These are phyloP conservation scores for Naganishia liquefaciens DNA, from an alignment of 1,284 basidiomycete genomes.

Conservation along the genomic window DNA sequence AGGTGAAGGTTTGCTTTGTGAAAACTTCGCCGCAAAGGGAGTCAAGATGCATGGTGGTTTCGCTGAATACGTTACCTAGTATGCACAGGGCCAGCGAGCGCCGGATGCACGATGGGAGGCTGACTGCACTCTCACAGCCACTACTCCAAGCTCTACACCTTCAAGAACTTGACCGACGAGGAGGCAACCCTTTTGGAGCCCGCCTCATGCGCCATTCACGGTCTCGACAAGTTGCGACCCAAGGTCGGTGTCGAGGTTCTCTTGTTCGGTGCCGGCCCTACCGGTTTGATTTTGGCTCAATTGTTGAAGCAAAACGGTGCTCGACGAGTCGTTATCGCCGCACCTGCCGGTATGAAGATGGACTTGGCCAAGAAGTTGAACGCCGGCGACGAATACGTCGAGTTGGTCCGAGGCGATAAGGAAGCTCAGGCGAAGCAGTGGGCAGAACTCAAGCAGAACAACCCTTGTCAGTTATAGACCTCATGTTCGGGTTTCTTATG, in stretches of 20 bases:
- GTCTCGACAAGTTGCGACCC: constrained; percentile 76
- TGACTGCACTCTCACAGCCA: constrained; percentile 51
- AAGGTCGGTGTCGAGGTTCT: constrained; percentile 75
- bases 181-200: constrained; percentile 86
- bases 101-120: constrained; percentile 52
- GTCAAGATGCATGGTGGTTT: constrained; percentile 80
- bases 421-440: constrained; percentile 72
- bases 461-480: constrained; percentile 59
- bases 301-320: constrained; percentile 81
- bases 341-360: constrained; percentile 84
- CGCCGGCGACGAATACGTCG: constrained; percentile 77
- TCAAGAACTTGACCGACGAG: constrained; percentile 79
- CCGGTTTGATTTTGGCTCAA: constrained; percentile 80
- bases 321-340: constrained; percentile 69
- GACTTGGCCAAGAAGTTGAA: constrained; percentile 73
- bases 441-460: constrained; percentile 70
- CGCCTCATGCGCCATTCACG: constrained; percentile 82
- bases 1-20: constrained; percentile 70
- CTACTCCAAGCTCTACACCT: constrained; percentile 74
- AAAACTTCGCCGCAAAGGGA: constrained; percentile 73
- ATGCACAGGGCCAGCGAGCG: constrained; percentile 41
- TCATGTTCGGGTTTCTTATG: background rate
- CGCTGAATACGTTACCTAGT: constrained; percentile 80
- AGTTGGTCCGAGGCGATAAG: constrained; percentile 63
- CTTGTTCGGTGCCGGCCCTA: constrained; percentile 65